Evolutionary conservation across 805 yeast genomes (phyloP).

Genomic region (Lachancea sp.): DNA sequence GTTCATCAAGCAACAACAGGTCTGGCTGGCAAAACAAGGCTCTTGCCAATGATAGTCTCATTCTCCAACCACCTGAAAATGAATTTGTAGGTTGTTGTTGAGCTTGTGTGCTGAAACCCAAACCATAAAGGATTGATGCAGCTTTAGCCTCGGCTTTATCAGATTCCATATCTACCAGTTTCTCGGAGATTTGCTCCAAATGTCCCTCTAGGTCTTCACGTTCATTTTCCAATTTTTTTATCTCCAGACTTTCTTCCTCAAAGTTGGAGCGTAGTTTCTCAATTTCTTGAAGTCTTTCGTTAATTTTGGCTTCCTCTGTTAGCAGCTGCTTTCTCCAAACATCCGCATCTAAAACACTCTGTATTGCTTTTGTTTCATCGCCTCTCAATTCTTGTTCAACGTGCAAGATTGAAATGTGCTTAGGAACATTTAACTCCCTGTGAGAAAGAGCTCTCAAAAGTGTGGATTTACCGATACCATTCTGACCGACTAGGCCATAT

Average conservation of each 20-base stretch:
- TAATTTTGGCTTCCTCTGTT: slow-evolving; percentile 65
- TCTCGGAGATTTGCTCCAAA: slow-evolving; percentile 72
- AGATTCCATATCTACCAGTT: slow-evolving; percentile 86
- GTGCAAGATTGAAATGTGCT: slow-evolving; percentile 89
- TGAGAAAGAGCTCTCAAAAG: slow-evolving; percentile 83
- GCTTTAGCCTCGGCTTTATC: slow-evolving; percentile 98
- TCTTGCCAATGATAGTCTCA: slow-evolving; percentile 97
- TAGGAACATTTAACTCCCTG: slow-evolving; percentile 90
- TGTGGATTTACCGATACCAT: slow-evolving; percentile 99
- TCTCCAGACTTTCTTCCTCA: slow-evolving; percentile 69
- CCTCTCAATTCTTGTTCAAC: slow-evolving; percentile 97
- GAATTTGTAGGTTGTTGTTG: slow-evolving; percentile 79
- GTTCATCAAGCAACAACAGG: slow-evolving; percentile 88
- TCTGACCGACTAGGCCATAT: slow-evolving; percentile 96
- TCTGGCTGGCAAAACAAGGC: slow-evolving; percentile 98
- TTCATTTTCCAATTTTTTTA: slow-evolving; percentile 78
- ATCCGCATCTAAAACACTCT: slow-evolving; percentile 97
- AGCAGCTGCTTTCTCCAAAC: slow-evolving; percentile 94
- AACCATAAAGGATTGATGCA: slow-evolving; percentile 84
- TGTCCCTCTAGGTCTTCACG: slow-evolving; percentile 77
- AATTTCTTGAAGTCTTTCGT: slow-evolving; percentile 69
- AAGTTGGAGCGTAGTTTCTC: slow-evolving; percentile 63
- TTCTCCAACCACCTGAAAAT: slow-evolving; percentile 99
- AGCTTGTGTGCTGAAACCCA: slow-evolving; percentile 87
- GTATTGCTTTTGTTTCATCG: slow-evolving; percentile 84